Base-by-base conservation (phyloP, 257 asterid genomes). In the Penstemon eatonii region DNA sequence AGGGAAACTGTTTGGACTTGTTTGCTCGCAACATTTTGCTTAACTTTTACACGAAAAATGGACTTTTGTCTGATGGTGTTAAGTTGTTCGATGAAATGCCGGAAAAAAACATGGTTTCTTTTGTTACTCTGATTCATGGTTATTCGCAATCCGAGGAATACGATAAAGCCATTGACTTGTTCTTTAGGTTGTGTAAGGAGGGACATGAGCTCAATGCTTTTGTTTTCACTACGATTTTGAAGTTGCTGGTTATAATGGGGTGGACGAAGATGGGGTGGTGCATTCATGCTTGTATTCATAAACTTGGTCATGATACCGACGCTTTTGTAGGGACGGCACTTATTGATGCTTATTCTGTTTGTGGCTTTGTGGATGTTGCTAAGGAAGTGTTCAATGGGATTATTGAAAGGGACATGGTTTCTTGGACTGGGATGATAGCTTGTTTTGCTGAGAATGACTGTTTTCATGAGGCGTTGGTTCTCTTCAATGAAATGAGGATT, bases 361-460 rank as follows among this genome's bases (percentile, higher is more conserved):
- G 71, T 63, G 94, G 97, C 38, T 74, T 66, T 45, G 85, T 85
- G 64, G 66, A 71, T 45, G 74, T 47, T 63, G 93, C 97, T 43
- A 79, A 78, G 75, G 73, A 78, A 69, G 90, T 88, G 61, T 92
- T 92, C 62, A 68, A 80, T 64, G 90, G 78, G 60, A 75, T 90
- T 76, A 56, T 79, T 43, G 66, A 49, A 39, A 88, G 76, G 81
- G 97, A 92, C 76, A 88, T 92, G 92, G 92, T 92, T 60, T 82
- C 84, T 40, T 90, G 97, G 97, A 85, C 96, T 0, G 97, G 97
- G 50, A 87, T 92, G 95, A 86, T 88, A 54, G 78, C 90, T 71
- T 88, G 97, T 63, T 85, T 79, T 73, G 90, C 94, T 12, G 94
- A 88, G 65, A 92, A 90, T 67, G 89, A 81, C 47, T 75, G 84